Percentiles rank a stretch among this genome's conserved stretches.
Conservation (phyloP, 306 rosid genomes). For the Vachellia collinsii region DNA sequence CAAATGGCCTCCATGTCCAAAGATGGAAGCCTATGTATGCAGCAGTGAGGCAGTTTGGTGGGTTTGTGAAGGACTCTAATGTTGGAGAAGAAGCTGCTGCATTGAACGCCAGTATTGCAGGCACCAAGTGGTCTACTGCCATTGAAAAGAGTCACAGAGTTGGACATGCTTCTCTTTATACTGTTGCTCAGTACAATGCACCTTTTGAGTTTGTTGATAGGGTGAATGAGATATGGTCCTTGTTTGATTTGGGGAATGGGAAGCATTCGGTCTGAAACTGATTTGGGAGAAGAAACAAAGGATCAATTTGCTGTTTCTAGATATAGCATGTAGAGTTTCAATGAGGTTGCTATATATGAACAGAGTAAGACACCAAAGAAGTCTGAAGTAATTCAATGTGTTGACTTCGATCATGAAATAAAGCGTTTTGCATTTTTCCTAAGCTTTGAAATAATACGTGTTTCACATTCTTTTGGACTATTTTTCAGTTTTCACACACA, state of each 20-base stretch:
- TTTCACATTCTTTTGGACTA: no score
- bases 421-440: no score
- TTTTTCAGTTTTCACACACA: no score
- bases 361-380: no score
- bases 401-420: no score
- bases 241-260: constrained; percentile 35
- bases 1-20: constrained; percentile 66
- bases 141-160: constrained; percentile 51
- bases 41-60: constrained; percentile 72
- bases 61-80: constrained; percentile 57
- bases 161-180: constrained; percentile 53
- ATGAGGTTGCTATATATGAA: no score
- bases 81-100: constrained; percentile 70
- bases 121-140: constrained; percentile 64
- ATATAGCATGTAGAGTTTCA: no score
- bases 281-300: neutral
- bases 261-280: neutral
- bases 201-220: constrained; percentile 69
- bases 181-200: constrained; percentile 79
- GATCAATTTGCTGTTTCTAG: no score
- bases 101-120: constrained; percentile 61
- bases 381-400: no score
- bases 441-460: no score
- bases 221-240: constrained; percentile 68
- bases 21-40: constrained; percentile 62